phyloP scores from a whole-genome alignment of 345 rosid genomes.

The Hypericum androsaemum region DNA sequence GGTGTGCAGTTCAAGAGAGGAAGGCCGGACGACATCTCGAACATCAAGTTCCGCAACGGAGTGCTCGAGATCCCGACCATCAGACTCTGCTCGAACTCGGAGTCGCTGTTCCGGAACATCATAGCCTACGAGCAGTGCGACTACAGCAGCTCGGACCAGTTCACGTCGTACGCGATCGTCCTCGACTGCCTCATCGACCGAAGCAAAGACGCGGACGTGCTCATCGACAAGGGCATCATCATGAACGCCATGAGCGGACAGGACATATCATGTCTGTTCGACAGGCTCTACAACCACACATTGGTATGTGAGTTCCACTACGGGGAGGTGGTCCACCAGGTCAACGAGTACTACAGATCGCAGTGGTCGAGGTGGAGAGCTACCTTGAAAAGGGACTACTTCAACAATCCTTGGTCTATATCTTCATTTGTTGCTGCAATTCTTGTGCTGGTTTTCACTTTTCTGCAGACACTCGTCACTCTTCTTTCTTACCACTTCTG shows the following conservation, averaged over 20 bases:
- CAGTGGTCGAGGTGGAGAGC: constrained; percentile 5
- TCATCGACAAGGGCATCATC: constrained; percentile 17
- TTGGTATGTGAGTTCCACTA: constrained; percentile 24
- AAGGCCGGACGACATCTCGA: constrained; percentile 22
- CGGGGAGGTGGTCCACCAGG: constrained; percentile 32
- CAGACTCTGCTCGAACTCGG: constrained; percentile 23
- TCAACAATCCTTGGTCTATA: constrained; percentile 1
- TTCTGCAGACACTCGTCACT: not conserved
- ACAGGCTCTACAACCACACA: constrained; percentile 18
- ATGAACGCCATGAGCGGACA: constrained; percentile 3
- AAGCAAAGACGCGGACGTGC: constrained; percentile 28
- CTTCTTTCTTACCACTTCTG: too few species aligned
- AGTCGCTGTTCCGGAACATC: constrained; percentile 39
- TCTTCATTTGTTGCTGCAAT: constrained; percentile 4
- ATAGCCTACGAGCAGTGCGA: constrained; percentile 30
- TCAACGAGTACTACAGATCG: constrained; percentile 18
- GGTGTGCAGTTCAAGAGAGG: constrained; percentile 30
- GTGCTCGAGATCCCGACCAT: constrained; percentile 34
- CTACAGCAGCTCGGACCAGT: constrained; percentile 15
- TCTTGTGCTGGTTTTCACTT: constrained; percentile 19
- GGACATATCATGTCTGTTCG: constrained; percentile 18
- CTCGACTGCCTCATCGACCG: constrained; percentile 23
- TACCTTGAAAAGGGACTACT: not conserved
- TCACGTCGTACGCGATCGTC: constrained; percentile 35
- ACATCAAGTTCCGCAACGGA: constrained; percentile 31